These are phyloP conservation scores for Prunus davidiana DNA, from an alignment of 306 rosid species.

Conservation along the genomic window DNA sequence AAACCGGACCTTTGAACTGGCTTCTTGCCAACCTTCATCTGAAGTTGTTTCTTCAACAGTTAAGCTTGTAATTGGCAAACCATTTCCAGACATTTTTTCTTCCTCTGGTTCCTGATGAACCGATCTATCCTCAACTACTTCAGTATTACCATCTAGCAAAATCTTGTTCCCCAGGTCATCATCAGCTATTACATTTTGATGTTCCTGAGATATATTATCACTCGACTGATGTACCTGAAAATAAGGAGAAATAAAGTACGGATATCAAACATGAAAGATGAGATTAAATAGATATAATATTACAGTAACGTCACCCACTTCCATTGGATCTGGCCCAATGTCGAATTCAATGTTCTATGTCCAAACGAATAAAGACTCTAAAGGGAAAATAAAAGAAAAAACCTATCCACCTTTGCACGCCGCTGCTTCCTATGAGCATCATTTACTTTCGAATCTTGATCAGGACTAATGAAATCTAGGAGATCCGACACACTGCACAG, in stretches of 20 bases:
- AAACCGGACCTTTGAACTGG: slow-evolving; percentile 70
- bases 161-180: slow-evolving; percentile 33
- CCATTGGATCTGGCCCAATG: background rate
- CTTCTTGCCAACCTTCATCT: slow-evolving; percentile 98
- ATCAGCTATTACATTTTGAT: slow-evolving; percentile 26
- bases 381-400: background rate
- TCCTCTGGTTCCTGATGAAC: slow-evolving; percentile 42
- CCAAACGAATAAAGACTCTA: background rate
- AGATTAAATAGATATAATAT: background rate
- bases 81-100: slow-evolving; percentile 26
- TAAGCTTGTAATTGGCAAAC: slow-evolving; percentile 32
- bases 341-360: background rate
- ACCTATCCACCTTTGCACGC: slow-evolving; percentile 70
- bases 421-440: slow-evolving; percentile 79
- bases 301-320: background rate
- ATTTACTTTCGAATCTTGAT: slow-evolving; percentile 58
- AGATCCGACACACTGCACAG: slow-evolving; percentile 94
- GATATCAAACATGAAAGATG: slow-evolving; percentile 6
- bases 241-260: slow-evolving; percentile 18
- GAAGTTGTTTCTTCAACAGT: slow-evolving; percentile 54
- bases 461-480: slow-evolving; percentile 88
- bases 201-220: slow-evolving; percentile 49
- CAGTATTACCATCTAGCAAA: slow-evolving; percentile 19
- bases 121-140: slow-evolving; percentile 29
- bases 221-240: slow-evolving; percentile 50